Evolutionary conservation across 805 yeast species (phyloP).

Genomic region (Yueomyces sp.): DNA sequence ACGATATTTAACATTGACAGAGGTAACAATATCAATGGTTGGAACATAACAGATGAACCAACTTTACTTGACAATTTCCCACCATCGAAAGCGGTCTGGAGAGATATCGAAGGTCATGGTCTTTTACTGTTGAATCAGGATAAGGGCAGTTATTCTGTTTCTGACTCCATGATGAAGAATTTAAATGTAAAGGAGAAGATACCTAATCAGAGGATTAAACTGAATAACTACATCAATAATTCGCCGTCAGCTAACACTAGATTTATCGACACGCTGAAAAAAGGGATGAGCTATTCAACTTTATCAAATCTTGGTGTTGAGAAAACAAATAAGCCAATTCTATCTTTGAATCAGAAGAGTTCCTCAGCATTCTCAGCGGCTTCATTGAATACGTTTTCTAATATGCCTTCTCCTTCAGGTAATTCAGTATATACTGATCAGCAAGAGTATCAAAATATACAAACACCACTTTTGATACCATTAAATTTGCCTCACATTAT

Average conservation of each 20-base stretch:
- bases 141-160: slow-evolving; percentile 12
- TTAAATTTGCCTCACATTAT: slow-evolving; percentile 20
- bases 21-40: slow-evolving; percentile 20
- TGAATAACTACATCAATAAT: background rate
- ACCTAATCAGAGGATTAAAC: slow-evolving; percentile 2
- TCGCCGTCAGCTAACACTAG: background rate
- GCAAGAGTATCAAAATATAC: slow-evolving; percentile 1
- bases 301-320: slow-evolving; percentile 6
- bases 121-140: slow-evolving; percentile 18
- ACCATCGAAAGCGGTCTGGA: slow-evolving; percentile 19
- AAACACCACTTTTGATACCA: slow-evolving; percentile 15
- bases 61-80: slow-evolving; percentile 19
- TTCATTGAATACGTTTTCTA: background rate
- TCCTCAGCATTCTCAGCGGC: background rate
- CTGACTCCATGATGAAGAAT: background rate
- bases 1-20: slow-evolving; percentile 23
- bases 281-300: slow-evolving; percentile 10
- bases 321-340: slow-evolving; percentile 6
- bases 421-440: background rate
- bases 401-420: background rate
- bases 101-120: slow-evolving; percentile 26
- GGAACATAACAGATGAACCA: slow-evolving; percentile 22
- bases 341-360: slow-evolving; percentile 11
- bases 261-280: slow-evolving; percentile 4
- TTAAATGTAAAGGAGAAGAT: slow-evolving; percentile 1